Evolutionary conservation across 2,329 filamentous ascomycete species (phyloP).

Genomic region (Claviceps monticola): DNA sequence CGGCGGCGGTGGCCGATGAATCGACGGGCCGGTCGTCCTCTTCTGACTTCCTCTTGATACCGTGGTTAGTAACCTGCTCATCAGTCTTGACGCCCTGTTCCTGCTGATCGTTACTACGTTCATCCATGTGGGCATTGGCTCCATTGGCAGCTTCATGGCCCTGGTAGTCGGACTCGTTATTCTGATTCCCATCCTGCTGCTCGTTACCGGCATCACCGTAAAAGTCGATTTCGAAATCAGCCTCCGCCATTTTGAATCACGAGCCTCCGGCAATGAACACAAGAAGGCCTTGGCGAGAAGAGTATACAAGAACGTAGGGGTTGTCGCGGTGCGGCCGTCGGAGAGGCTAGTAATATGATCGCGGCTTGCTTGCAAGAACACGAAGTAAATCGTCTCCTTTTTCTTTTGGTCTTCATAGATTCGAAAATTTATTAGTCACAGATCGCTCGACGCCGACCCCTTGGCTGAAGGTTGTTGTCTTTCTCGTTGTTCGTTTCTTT

Average conservation of each 20-base stretch:
- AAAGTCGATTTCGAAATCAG: constrained; percentile 61
- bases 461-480: background rate
- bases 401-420: constrained; percentile 1
- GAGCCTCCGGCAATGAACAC: too few species aligned
- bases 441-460: background rate
- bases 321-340: background rate
- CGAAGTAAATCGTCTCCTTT: background rate
- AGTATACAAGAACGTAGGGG: background rate
- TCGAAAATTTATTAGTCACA: constrained; percentile 2
- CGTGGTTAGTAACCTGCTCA: constrained; percentile 23
- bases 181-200: constrained; percentile 24
- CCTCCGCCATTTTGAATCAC: constrained; percentile 44
- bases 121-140: constrained; percentile 20
- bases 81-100: constrained; percentile 13
- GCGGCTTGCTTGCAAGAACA: background rate
- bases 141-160: constrained; percentile 23
- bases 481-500: background rate
- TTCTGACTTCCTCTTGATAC: constrained; percentile 46
- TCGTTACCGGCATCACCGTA: constrained; percentile 47
- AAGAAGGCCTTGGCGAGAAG: background rate
- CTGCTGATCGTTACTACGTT: constrained; percentile 14
- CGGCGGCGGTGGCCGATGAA: constrained; percentile 48
- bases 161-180: constrained; percentile 14
- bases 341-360: background rate
- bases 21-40: constrained; percentile 47